Percentiles rank a stretch among this genome's conserved stretches.
phyloP scores from a whole-genome alignment of 1,284 basidiomycete species.

The Trichosporon inkin region DNA sequence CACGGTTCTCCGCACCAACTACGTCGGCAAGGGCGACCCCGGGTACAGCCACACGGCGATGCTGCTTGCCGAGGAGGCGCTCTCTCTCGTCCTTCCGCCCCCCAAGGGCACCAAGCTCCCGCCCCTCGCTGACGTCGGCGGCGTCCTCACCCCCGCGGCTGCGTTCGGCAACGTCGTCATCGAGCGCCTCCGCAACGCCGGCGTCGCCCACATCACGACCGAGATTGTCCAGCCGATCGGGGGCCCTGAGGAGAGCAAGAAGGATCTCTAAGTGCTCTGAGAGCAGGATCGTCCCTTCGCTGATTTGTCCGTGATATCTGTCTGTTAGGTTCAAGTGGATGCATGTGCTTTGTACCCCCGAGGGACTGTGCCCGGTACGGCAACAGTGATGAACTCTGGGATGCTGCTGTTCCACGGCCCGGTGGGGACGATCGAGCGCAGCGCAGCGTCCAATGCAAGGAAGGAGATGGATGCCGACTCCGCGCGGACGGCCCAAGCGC shows the following conservation, averaged over 20 bases:
- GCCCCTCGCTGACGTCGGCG: conserved; percentile 60
- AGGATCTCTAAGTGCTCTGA: conserved; percentile 9
- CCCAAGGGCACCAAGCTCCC: conserved; percentile 56
- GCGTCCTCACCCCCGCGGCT: conserved; percentile 70
- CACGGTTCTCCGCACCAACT: conserved; percentile 59
- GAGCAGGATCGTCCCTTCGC: no score
- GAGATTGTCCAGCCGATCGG: conserved; percentile 22
- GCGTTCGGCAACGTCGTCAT: conserved; percentile 70
- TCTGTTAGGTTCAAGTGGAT: no score
- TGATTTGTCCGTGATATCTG: no score
- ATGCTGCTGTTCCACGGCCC: no score
- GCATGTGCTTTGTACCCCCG: no score
- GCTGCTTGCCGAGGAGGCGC: conserved; percentile 72
- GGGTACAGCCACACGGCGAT: conserved; percentile 68
- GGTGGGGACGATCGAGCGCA: no score
- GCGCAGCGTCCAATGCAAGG: no score
- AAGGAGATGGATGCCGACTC: no score
- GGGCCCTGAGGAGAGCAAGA: conserved; percentile 8
- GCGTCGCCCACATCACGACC: conserved; percentile 28
- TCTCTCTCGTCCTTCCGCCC: conserved; percentile 58
- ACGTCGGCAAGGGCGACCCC: conserved; percentile 69
- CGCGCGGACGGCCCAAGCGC: not conserved
- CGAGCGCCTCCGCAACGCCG: conserved; percentile 55
- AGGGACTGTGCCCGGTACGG: no score
- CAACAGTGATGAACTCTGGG: no score